These are phyloP conservation scores for Amylostereum areolatum DNA, from an alignment of 1,284 basidiomycete species.

Conservation along the genomic window DNA sequence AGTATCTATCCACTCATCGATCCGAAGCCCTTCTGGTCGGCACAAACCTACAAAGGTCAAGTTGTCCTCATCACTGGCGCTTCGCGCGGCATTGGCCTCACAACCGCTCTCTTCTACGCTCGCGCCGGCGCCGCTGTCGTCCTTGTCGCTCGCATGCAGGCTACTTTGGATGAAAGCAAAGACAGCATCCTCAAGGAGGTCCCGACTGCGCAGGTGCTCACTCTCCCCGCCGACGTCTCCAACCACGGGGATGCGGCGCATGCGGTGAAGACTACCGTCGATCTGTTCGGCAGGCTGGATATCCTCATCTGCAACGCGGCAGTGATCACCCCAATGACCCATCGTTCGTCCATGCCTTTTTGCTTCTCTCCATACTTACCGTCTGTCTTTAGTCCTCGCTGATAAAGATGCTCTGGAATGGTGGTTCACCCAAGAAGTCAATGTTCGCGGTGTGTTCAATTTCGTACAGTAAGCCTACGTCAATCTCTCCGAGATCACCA, in stretches of 20 bases:
- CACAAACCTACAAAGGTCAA: not conserved
- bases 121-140: conserved; percentile 7
- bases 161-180: conserved; percentile 6
- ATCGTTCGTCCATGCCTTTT: not conserved
- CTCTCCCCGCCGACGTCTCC: not conserved
- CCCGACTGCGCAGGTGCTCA: not conserved
- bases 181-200: conserved; percentile 1
- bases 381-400: too few relatives aligned
- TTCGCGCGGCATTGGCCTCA: conserved; percentile 16
- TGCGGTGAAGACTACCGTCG: conserved; percentile 5
- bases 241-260: not conserved
- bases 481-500: too few relatives aligned
- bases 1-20: not conserved
- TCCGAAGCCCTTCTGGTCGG: not conserved
- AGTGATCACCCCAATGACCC: not conserved
- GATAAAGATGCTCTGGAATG: not conserved
- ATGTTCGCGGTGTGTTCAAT: not conserved
- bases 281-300: conserved; percentile 8
- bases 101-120: conserved; percentile 3
- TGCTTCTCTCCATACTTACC: not conserved
- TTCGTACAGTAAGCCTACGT: not conserved
- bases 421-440: not conserved
- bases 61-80: conserved; percentile 20
- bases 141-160: conserved; percentile 3
- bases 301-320: conserved; percentile 11